Evolutionary conservation across 108 stramenopile species (phyloP).

Genomic region (Nitzschia palea): DNA sequence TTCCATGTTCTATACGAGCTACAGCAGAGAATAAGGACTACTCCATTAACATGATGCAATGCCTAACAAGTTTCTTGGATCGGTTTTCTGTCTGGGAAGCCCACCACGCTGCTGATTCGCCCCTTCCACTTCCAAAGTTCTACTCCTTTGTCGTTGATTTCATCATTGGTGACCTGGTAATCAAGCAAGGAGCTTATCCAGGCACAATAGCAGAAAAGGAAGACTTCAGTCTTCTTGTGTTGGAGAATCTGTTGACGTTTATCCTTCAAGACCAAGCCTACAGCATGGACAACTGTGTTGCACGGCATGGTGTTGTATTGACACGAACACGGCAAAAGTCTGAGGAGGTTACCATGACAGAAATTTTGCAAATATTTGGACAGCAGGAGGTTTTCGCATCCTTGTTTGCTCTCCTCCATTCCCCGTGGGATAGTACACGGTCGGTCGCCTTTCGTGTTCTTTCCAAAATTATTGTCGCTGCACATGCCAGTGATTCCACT

Average conservation of each 20-base stretch:
- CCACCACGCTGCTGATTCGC: neutral
- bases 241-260: slow-evolving; percentile 39
- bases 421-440: slow-evolving; percentile 59
- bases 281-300: slow-evolving; percentile 12
- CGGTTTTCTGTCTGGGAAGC: slow-evolving; percentile 35
- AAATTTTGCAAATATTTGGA: slow-evolving; percentile 28
- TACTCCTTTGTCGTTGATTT: slow-evolving; percentile 45
- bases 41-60: slow-evolving; percentile 34
- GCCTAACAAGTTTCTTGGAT: slow-evolving; percentile 39
- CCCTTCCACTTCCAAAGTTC: neutral
- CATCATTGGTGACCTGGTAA: slow-evolving; percentile 40
- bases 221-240: slow-evolving; percentile 32
- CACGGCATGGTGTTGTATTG: slow-evolving; percentile 23
- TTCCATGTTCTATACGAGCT: slow-evolving; percentile 50
- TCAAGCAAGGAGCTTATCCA: slow-evolving; percentile 46
- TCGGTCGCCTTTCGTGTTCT: slow-evolving; percentile 26
- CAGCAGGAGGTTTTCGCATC: slow-evolving; percentile 36
- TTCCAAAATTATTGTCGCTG: slow-evolving; percentile 18
- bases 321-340: slow-evolving; percentile 12
- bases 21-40: slow-evolving; percentile 45
- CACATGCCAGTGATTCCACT: slow-evolving; percentile 14
- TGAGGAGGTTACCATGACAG: slow-evolving; percentile 17
- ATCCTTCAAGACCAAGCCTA: slow-evolving; percentile 29
- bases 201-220: slow-evolving; percentile 61
- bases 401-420: slow-evolving; percentile 46